Evolutionary conservation across 169 alveolate genomes (phyloP).

Genomic region (Plasmodium fragile): DNA sequence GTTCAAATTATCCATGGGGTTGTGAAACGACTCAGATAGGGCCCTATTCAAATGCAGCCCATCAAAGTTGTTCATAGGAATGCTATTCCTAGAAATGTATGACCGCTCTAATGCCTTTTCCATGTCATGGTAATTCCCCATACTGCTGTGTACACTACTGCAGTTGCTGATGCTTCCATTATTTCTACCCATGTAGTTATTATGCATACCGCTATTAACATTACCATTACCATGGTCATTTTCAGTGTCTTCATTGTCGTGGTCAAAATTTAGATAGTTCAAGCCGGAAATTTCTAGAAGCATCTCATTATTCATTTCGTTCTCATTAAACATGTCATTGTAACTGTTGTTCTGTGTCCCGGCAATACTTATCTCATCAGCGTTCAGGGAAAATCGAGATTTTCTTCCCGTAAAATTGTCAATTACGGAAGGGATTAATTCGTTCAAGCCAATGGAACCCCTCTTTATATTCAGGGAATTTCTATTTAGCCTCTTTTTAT

Average conservation of each 20-base stretch:
- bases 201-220: background rate
- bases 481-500: slow-evolving; percentile 46
- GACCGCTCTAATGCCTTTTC: slow-evolving; percentile 64
- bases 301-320: slow-evolving; percentile 62
- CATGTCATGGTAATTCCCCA: slow-evolving; percentile 13
- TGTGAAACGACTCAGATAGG: slow-evolving; percentile 43
- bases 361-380: slow-evolving; percentile 74
- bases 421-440: slow-evolving; percentile 52
- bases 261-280: slow-evolving; percentile 38
- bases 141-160: background rate
- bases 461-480: slow-evolving; percentile 71
- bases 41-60: slow-evolving; percentile 32
- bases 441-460: slow-evolving; percentile 58
- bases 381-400: slow-evolving; percentile 62
- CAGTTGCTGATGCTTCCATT: slow-evolving; percentile 1
- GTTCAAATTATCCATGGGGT: slow-evolving; percentile 67
- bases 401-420: slow-evolving; percentile 54
- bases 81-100: slow-evolving; percentile 63
- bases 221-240: background rate
- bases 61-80: slow-evolving; percentile 44
- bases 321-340: slow-evolving; percentile 51
- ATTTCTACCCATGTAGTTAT: background rate
- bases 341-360: slow-evolving; percentile 40
- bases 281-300: slow-evolving; percentile 57
- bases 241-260: background rate